Base-by-base conservation (phyloP, 352 stramenopile genomes). In the Phytopythium mirpurense region DNA sequence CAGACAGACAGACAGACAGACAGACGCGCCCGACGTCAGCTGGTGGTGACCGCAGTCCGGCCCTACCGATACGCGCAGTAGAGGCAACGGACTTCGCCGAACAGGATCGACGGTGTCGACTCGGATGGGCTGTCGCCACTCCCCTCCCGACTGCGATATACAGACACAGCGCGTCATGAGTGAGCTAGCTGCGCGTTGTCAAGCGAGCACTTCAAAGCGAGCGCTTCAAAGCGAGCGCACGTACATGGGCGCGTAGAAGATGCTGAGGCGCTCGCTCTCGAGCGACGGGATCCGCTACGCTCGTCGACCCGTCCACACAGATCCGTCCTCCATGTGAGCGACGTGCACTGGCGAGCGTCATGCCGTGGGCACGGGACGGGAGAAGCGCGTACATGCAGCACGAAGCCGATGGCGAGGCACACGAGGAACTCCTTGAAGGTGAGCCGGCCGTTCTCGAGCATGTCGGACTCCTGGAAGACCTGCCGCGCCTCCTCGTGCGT, bases 401-500 rank as follows among this genome's bases (percentile, higher is more conserved):
- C 78, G 51, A 93, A 96, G 29, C 73, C 81, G 27, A 96, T 90
- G 0, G 81, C 85, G 40, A 96, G 77, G 35, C 83, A 94, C 7
- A 91, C 78, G 45, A 96, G 77, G 38, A 95, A 95, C 62, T 95
- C 86, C 50, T 93, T 94, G 59, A 95, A 95, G 24, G 61, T 88
- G 16, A 96, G 73, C 35, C 68, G 68, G 44, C 83, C 83, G 53
- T 86, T 80, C 52, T 93, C 74, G 51, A 78, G 68, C 76, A 96
- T 88, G 53, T 96, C 86, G 29, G 84, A 90, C 52, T 93, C 84
- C 41, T 88, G 60, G 46, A 90, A 88, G 16, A 89, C 77, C 51
- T 91, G 75, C 5, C 67, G 45, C 48, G 90, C 82, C 49, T 93
- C 83, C 27, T 87, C 78, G 21, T 70, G 62, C 21, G 80, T 86